These are phyloP conservation scores for Boletus insuetus DNA, from an alignment of 768 basidiomycete genomes.

Conservation along the genomic window DNA sequence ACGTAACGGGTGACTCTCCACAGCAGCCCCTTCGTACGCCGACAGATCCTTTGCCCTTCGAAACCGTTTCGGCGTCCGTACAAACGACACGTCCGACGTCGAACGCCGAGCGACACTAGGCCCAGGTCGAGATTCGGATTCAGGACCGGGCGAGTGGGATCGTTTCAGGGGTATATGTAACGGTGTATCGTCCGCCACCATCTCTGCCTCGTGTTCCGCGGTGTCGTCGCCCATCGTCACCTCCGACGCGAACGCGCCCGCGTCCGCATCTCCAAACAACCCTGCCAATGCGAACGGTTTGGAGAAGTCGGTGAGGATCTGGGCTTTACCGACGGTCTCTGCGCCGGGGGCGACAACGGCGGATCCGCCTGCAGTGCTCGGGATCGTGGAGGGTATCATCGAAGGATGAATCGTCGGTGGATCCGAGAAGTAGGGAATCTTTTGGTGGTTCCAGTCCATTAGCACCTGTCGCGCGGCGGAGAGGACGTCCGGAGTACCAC, in stretches of 20 bases:
- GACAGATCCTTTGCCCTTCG: conserved; percentile 55
- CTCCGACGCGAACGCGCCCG: conserved; percentile 60
- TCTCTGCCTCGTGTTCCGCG: conserved; percentile 31
- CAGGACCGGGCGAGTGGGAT: conserved; percentile 13
- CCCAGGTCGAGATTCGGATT: background rate
- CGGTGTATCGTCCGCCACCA: conserved; percentile 40
- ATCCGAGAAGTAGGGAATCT: conserved; percentile 83
- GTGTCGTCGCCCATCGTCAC: conserved; percentile 46
- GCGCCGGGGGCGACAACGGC: conserved; percentile 62
- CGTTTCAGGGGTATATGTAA: conserved; percentile 31
- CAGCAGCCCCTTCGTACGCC: conserved; percentile 49
- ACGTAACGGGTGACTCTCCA: conserved; percentile 46
- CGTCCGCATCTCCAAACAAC: conserved; percentile 77
- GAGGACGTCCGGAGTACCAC: conserved; percentile 87
- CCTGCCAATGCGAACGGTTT: conserved; percentile 82
- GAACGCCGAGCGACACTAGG: background rate
- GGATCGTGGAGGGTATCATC: conserved; percentile 50
- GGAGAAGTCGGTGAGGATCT: conserved; percentile 68
- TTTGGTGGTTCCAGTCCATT: conserved; percentile 94
- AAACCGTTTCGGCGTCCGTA: conserved; percentile 53
- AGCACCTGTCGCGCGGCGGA: conserved; percentile 80
- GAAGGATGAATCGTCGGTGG: conserved; percentile 82
- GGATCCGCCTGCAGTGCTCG: conserved; percentile 35
- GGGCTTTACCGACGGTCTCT: conserved; percentile 76
- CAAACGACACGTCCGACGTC: background rate